Conservation (phyloP, 352 stramenopile genomes). For the Peronospora tabacina region DNA sequence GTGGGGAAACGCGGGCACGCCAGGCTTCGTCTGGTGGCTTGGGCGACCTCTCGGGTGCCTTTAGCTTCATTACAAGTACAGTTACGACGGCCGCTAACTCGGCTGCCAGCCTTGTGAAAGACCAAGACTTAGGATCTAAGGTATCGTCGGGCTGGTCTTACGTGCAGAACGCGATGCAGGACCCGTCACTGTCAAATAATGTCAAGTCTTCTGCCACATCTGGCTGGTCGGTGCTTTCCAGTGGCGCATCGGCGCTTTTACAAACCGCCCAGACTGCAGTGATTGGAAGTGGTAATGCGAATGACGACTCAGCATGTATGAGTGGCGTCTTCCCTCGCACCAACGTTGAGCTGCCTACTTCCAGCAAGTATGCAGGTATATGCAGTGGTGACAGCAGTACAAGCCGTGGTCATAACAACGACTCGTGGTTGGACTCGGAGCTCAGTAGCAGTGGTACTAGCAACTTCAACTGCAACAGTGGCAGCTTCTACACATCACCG, state of each 20-base stretch:
- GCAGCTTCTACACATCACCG: slow-evolving; percentile 15
- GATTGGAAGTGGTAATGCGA: slow-evolving; percentile 22
- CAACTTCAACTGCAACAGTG: slow-evolving; percentile 13
- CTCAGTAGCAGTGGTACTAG: slow-evolving; percentile 19
- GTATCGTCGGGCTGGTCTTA: slow-evolving; percentile 74
- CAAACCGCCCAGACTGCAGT: slow-evolving; percentile 60
- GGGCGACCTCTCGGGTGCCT: slow-evolving; percentile 55
- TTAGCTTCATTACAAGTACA: slow-evolving; percentile 67
- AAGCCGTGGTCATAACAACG: slow-evolving; percentile 52
- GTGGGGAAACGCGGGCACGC: slow-evolving; percentile 49
- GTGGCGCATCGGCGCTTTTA: slow-evolving; percentile 49
- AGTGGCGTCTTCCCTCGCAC: slow-evolving; percentile 43
- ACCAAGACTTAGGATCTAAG: slow-evolving; percentile 67
- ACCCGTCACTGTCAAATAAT: slow-evolving; percentile 59
- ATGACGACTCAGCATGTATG: slow-evolving; percentile 17
- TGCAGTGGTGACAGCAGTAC: slow-evolving; percentile 29
- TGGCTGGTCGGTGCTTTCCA: slow-evolving; percentile 68
- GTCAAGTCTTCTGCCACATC: slow-evolving; percentile 77
- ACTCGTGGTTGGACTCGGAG: slow-evolving; percentile 62
- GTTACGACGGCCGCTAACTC: slow-evolving; percentile 58
- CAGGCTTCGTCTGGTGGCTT: slow-evolving; percentile 29
- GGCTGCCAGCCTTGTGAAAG: slow-evolving; percentile 62
- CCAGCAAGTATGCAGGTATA: slow-evolving; percentile 58
- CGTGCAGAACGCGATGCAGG: slow-evolving; percentile 62
- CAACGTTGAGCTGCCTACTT: slow-evolving; percentile 47